Base-by-base conservation (phyloP, 169 alveolate genomes). In the Babesia sp. region DNA sequence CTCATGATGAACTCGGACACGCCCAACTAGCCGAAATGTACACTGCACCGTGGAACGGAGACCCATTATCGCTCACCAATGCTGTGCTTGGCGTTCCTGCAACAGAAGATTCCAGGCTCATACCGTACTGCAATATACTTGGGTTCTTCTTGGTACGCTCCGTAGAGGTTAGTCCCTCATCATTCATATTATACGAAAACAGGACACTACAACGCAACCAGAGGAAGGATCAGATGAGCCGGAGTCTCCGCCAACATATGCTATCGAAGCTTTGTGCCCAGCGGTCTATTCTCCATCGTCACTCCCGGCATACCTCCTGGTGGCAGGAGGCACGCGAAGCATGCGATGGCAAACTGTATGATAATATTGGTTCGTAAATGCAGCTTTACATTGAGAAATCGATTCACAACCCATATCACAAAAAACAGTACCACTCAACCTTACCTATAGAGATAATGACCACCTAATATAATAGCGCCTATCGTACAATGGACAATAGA, bases 281-380 rank as follows among this genome's bases (percentile, higher is more conserved):
- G 41, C 79, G 16, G 51, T 64, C 26, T 60, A 84, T 53, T 75
- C 93, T 16, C 74, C 90, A 18, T 71, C 89, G 28, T 73, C 85
- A 37, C 72, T 87, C 5, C 93, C 93, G 24, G 72, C 85, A 0
- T 78, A 36, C 80, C 84, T 87, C 26, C 59, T 87, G 20, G 74
- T 87, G 26, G 87, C 93, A 4, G 90, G 93, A 29, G 63, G 73
- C 31, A 55, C 57, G 26, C 72, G 76, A 34, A 71, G 84, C 29
- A 73, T 87, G 60, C 71, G 69, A 34, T 87, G 59, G 64, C 59
- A 61, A 42, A 8, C 71, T 2, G 20, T 39, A 3, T 61, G 58
- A 61, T 8, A 18, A 18, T 48, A 18, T 12, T 41, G 50, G 16
- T 41, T 41, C n/a, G n/a, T n/a, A n/a, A n/a, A n/a, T n/a, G n/a